A percentile compares a stretch with the other conserved stretches of the same genome.
These are phyloP conservation scores for Tetrapisispora arboricola DNA, from an alignment of 805 yeast species.

Conservation along the genomic window DNA sequence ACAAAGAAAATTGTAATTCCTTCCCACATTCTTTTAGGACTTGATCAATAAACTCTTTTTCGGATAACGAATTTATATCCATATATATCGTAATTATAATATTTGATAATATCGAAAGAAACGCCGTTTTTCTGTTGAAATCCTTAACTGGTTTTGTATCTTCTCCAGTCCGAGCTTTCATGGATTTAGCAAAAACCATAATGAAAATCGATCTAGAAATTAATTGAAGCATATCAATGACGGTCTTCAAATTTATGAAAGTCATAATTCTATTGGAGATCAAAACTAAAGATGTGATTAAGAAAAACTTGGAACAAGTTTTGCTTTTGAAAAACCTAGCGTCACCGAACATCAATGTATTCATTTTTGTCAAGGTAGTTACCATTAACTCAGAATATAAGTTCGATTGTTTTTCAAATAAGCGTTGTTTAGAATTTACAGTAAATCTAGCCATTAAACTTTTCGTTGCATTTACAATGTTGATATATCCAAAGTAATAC, in stretches of 20 bases:
- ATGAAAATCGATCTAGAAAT: not conserved
- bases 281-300: not conserved
- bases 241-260: not conserved
- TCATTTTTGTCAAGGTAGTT: constrained; percentile 10
- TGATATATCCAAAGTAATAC: constrained; percentile 10
- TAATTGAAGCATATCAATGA: not conserved
- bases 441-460: constrained; percentile 18
- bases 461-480: constrained; percentile 10
- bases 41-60: constrained; percentile 39
- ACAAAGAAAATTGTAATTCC: not conserved
- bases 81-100: constrained; percentile 10
- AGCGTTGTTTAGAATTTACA: constrained; percentile 1
- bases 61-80: constrained; percentile 31
- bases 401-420: not conserved
- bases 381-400: constrained; percentile 3
- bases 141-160: constrained; percentile 12
- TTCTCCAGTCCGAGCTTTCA: constrained; percentile 3
- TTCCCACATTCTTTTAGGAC: constrained; percentile 22
- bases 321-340: not conserved
- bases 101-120: constrained; percentile 13
- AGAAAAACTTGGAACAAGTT: not conserved
- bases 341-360: constrained; percentile 2
- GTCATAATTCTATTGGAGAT: not conserved
- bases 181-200: not conserved
- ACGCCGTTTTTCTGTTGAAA: constrained; percentile 10